A percentile compares a stretch with the other conserved stretches of the same genome.
Evolutionary conservation across 2,329 filamentous ascomycete genomes (phyloP).

Genomic region (Aspergillus clavatus): DNA sequence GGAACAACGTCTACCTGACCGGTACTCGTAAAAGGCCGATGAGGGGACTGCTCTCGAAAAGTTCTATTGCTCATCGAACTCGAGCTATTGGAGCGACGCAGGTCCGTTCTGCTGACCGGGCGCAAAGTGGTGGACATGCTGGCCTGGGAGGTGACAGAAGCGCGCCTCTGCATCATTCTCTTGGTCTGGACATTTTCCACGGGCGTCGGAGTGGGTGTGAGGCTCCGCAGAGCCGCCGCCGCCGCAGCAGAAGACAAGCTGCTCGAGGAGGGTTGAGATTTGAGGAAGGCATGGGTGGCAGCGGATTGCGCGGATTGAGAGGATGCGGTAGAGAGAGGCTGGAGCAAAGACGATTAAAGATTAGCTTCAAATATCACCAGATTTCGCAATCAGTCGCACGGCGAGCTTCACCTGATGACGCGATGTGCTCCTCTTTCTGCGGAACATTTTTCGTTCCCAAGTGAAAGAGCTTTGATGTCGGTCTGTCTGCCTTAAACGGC

Average conservation of each 20-base stretch:
- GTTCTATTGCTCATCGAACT: constrained; percentile 85
- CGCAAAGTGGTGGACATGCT: constrained; percentile 44
- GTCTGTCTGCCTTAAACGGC: constrained; percentile 3
- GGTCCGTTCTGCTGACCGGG: constrained; percentile 37
- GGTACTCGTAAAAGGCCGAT: constrained; percentile 41
- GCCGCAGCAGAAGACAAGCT: constrained; percentile 80
- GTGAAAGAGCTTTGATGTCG: neutral
- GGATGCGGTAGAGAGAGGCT: constrained; percentile 61
- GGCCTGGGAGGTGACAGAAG: constrained; percentile 65
- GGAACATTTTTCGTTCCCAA: constrained; percentile 34
- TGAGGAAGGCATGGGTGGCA: constrained; percentile 74
- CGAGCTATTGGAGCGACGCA: constrained; percentile 64
- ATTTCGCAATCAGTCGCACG: neutral
- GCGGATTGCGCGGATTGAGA: constrained; percentile 73
- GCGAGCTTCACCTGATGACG: constrained; percentile 31
- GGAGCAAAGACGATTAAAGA: neutral
- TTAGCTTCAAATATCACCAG: neutral
- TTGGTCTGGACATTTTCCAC: constrained; percentile 84
- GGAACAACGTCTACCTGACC: constrained; percentile 52
- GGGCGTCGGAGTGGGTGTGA: constrained; percentile 71
- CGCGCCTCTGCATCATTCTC: constrained; percentile 68
- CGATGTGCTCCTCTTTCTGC: constrained; percentile 39
- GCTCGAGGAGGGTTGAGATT: constrained; percentile 57
- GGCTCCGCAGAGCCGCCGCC: constrained; percentile 74
- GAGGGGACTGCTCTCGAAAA: constrained; percentile 71